Evolutionary conservation across 331 rosid genomes (phyloP), one percentile per base, ranked within the genome.

Genomic region (Spiraea crenata): DNA sequence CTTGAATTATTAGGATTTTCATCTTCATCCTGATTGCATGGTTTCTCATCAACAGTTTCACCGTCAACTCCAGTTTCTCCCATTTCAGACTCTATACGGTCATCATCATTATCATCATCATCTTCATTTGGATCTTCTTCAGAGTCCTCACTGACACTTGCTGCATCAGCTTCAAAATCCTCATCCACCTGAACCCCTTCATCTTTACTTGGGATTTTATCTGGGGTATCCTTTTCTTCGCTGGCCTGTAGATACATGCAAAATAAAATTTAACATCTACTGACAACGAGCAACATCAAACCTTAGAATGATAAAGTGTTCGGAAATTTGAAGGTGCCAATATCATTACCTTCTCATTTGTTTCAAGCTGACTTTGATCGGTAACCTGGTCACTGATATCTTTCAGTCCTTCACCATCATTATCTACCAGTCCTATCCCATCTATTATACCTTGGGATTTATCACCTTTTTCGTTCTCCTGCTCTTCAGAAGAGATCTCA

Each of bases 401-500:
- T 14, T 86, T 89, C 78, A 74, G 19, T 73, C 99, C 97, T 3
- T 73, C 83, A 72, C 99, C 99, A 65, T 91, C 83, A 72, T 97
- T 97, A 65, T 91, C 96, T 37, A 96, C 97, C 96, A 93, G 89
- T 65, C 96, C 97, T 5, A 92, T 93, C 73, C 97, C 99, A 70
- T 66, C 31, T 25, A 25, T 79, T 57, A 79, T 89, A 63, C 87
- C 96, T 76, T 88, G 83, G 65, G 85, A 70, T 16, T 71, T 25
- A 66, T 85, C 76, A 50, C 19, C 75, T 31, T 74, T 47, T 65
- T 87, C 88, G 3, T 82, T 85, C 44, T 63, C 95, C 14, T 83
- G 77, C n/a, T 76, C 84, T 71, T 91, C 92, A n/a, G 78, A 52
- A 50, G 90, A 75, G 58, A 74, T 64, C 17, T 85, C 95, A 86